phyloP scores from a whole-genome alignment of 768 basidiomycete species.

The Megacollybia marginata region DNA sequence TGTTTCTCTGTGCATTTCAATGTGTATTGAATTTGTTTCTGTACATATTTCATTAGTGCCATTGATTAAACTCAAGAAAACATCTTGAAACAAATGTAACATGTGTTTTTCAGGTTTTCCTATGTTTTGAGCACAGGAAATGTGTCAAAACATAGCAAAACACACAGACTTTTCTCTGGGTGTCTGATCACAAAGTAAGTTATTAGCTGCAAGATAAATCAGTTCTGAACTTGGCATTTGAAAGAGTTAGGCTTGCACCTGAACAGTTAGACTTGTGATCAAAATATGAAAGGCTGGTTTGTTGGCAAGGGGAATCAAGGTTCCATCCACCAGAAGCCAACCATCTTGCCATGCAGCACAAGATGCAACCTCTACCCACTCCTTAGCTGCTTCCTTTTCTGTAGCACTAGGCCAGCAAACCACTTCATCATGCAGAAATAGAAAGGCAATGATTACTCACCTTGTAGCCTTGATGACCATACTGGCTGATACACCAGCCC shows the following conservation, averaged over 20 bases:
- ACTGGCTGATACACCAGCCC: too few species aligned
- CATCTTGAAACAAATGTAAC: constrained; percentile 19
- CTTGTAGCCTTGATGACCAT: too few species aligned
- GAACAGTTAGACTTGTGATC: constrained; percentile 18
- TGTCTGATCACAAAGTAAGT: neutral
- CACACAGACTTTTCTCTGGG: constrained; percentile 3
- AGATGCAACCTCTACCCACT: constrained; percentile 15
- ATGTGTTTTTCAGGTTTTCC: constrained; percentile 7
- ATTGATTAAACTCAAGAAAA: constrained; percentile 18
- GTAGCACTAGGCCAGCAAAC: constrained; percentile 9
- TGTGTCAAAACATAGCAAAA: constrained; percentile 3
- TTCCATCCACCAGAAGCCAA: constrained; percentile 14
- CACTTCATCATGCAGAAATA: neutral
- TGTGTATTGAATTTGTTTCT: constrained; percentile 15
- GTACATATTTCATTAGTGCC: constrained; percentile 21
- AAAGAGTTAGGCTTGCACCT: too few species aligned
- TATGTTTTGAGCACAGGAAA: constrained; percentile 6
- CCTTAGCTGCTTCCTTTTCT: too few species aligned
- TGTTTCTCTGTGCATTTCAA: constrained; percentile 16
- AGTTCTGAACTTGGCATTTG: neutral
- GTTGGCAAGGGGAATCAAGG: constrained; percentile 9
- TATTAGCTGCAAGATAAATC: neutral
- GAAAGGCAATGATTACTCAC: neutral
- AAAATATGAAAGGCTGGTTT: constrained; percentile 13
- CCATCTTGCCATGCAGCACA: constrained; percentile 15